Conservation (phyloP, 2,329 filamentous ascomycete species). For the Aspergillus uvarum region DNA sequence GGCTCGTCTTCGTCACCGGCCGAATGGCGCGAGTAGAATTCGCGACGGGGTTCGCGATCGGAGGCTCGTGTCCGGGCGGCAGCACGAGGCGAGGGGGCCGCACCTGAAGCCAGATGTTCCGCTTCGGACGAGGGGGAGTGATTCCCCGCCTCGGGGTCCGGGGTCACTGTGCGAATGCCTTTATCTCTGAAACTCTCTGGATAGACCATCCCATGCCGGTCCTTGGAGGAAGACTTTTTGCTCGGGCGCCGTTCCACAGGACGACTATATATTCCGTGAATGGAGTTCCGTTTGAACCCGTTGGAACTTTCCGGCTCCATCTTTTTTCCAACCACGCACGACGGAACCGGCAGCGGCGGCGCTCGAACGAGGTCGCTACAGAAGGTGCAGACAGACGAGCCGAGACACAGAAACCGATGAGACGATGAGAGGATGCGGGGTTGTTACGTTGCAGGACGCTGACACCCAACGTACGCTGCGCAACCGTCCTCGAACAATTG, state of each 20-base stretch:
- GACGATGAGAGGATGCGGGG: conserved; percentile 19
- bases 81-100: conserved; percentile 38
- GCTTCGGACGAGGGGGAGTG: conserved; percentile 41
- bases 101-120: conserved; percentile 33
- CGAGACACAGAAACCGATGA: conserved; percentile 22
- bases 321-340: conserved; percentile 25
- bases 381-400: conserved; percentile 25
- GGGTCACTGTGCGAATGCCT: conserved; percentile 49
- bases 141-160: conserved; percentile 42
- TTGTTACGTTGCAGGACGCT: conserved; percentile 27
- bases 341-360: conserved; percentile 22
- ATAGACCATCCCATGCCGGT: conserved; percentile 48
- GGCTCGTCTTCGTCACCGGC: conserved; percentile 36
- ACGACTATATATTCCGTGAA: conserved; percentile 39
- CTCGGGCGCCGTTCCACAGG: conserved; percentile 46
- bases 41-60: conserved; percentile 36
- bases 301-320: conserved; percentile 46
- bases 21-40: conserved; percentile 32
- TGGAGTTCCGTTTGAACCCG: conserved; percentile 42
- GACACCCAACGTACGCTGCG: conserved; percentile 27
- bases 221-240: conserved; percentile 49
- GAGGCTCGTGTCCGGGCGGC: conserved; percentile 34
- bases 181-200: conserved; percentile 47
- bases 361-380: conserved; percentile 27
- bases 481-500: conserved; percentile 36